Percentiles rank a stretch among this genome's conserved stretches.
Evolutionary conservation across 768 basidiomycete species (phyloP).

Genomic region (Leccinum uliginosum): DNA sequence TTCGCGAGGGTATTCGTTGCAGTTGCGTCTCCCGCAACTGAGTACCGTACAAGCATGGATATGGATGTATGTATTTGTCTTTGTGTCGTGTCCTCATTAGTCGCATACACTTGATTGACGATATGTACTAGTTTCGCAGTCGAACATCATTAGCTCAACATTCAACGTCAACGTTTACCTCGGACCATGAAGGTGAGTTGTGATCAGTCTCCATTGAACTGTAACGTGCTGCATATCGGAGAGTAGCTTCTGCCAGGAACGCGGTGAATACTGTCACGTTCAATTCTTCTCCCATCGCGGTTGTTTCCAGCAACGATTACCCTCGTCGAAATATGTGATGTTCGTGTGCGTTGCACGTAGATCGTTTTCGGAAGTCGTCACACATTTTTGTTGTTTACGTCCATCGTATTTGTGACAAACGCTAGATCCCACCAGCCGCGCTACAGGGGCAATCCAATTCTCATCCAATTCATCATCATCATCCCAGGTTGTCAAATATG

Average conservation of each 20-base stretch:
- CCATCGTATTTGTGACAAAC: slow-evolving; percentile 66
- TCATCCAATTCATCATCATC: no score
- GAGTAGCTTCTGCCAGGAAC: slow-evolving; percentile 29
- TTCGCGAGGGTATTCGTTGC: slow-evolving; percentile 12
- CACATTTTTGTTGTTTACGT: slow-evolving; percentile 46
- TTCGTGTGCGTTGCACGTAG: no score
- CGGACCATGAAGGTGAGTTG: no score
- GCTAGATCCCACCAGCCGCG: slow-evolving; percentile 55
- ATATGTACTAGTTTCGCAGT: neutral
- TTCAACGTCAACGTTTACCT: neutral
- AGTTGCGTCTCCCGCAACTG: neutral
- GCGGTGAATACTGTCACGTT: slow-evolving; percentile 46
- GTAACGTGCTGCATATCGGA: slow-evolving; percentile 23
- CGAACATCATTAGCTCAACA: neutral
- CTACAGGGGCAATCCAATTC: no score
- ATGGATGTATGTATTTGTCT: neutral
- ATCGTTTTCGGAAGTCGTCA: no score
- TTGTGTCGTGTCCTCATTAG: neutral
- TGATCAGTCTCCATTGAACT: no score
- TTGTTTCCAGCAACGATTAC: no score
- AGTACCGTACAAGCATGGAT: neutral
- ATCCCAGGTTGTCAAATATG: no score
- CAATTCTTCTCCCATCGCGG: slow-evolving; percentile 30
- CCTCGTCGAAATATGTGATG: no score
- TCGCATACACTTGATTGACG: neutral